Percentiles rank a stretch among this genome's conserved stretches.
Evolutionary conservation across 441 rosid genomes (phyloP).

Genomic region (Populus hybrid): DNA sequence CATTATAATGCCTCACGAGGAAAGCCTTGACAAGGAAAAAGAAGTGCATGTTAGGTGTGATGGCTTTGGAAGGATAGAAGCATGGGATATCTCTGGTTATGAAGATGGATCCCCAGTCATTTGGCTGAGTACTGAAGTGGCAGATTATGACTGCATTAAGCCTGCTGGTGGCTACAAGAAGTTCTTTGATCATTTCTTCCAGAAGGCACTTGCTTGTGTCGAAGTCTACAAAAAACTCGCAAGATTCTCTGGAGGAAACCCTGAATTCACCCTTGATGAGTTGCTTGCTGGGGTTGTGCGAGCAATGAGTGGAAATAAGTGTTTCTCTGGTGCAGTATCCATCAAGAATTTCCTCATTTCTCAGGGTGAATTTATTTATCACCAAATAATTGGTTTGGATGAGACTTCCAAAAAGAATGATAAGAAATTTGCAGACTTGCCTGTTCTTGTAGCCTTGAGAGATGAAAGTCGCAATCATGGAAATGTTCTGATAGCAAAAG

Average conservation of each 20-base stretch:
- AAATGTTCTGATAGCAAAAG: constrained; percentile 23
- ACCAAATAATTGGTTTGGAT: constrained; percentile 74
- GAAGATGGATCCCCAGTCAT: constrained; percentile 72
- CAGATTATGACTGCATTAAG: constrained; percentile 71
- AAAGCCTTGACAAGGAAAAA: constrained; percentile 37
- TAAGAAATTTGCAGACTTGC: constrained; percentile 43
- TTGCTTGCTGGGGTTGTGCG: constrained; percentile 69
- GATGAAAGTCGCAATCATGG: constrained; percentile 43
- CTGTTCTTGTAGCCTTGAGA: constrained; percentile 54
- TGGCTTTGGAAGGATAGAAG: constrained; percentile 61
- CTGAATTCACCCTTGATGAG: constrained; percentile 66
- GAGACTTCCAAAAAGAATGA: constrained; percentile 54
- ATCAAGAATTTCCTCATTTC: constrained; percentile 61
- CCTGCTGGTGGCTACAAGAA: constrained; percentile 59
- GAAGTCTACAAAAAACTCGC: constrained; percentile 72
- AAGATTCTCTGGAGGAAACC: constrained; percentile 56
- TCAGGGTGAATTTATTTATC: constrained; percentile 77
- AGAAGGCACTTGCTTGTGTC: constrained; percentile 59
- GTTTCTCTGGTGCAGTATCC: constrained; percentile 48
- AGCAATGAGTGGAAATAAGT: constrained; percentile 57
- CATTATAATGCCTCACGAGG: constrained; percentile 54
- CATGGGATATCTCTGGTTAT: constrained; percentile 79
- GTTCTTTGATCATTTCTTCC: constrained; percentile 48
- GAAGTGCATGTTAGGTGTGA: constrained; percentile 48
- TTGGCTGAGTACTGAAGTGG: constrained; percentile 70